These are phyloP conservation scores for Allium fistulosum DNA, from an alignment of 106 monocot species.

Conservation along the genomic window DNA sequence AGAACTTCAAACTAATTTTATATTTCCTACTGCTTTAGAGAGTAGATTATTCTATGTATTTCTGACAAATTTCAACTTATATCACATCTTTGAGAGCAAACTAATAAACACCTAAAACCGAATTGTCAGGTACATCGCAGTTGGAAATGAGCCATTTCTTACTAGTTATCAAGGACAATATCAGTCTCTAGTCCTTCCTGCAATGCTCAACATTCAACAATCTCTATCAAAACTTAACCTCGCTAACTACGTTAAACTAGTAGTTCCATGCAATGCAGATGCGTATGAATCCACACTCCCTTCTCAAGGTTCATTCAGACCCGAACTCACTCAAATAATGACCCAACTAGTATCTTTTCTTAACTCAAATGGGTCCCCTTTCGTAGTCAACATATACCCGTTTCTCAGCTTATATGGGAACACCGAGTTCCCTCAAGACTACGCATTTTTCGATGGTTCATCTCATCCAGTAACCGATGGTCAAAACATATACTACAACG, in stretches of 20 bases:
- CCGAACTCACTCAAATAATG: slow-evolving; percentile 66
- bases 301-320: slow-evolving; percentile 71
- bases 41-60: too few relatives aligned
- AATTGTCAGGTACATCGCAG: slow-evolving; percentile 65
- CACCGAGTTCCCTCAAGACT: slow-evolving; percentile 83
- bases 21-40: too few relatives aligned
- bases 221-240: slow-evolving; percentile 68
- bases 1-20: too few relatives aligned
- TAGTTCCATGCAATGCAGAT: slow-evolving; percentile 93
- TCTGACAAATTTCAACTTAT: too few relatives aligned
- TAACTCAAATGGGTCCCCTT: slow-evolving; percentile 58
- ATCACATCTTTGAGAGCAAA: too few relatives aligned
- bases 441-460: slow-evolving; percentile 74
- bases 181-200: slow-evolving; percentile 57
- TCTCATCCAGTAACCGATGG: slow-evolving; percentile 73
- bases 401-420: slow-evolving; percentile 70
- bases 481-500: slow-evolving; percentile 58
- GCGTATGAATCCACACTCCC: slow-evolving; percentile 63
- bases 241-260: slow-evolving; percentile 60
- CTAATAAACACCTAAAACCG: too few relatives aligned
- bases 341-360: slow-evolving; percentile 68
- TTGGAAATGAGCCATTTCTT: slow-evolving; percentile 87
- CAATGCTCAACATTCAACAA: slow-evolving; percentile 66
- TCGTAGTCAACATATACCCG: slow-evolving; percentile 84
- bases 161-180: slow-evolving; percentile 68